Evolutionary conservation across 225 moss, liverwort and hornwort genomes (phyloP).

Genomic region (Pseudoscleropodium purum): DNA sequence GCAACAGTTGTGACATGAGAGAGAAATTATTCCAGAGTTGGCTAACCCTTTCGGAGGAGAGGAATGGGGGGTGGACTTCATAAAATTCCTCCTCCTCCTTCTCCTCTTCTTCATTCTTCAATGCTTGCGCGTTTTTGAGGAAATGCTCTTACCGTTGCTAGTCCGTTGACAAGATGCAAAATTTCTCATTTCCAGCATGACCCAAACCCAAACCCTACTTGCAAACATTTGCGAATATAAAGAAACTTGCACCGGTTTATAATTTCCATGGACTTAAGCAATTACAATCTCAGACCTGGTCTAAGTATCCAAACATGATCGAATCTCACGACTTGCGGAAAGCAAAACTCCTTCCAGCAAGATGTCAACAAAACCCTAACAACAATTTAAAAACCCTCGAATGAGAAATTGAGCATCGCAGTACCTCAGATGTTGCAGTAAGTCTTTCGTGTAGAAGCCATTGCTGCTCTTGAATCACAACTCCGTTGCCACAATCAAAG

Average conservation of each 20-base stretch:
- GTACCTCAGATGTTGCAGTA: background rate
- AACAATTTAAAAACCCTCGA: background rate
- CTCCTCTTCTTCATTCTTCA: conserved; percentile 1
- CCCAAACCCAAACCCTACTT: background rate
- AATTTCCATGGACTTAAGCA: background rate
- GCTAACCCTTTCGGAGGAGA: background rate
- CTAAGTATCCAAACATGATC: background rate
- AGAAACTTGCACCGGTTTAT: background rate
- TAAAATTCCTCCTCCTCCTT: background rate
- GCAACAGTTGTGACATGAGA: background rate
- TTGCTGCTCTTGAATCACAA: background rate
- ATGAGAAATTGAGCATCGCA: background rate
- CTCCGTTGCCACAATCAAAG: background rate
- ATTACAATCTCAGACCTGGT: background rate
- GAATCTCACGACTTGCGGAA: fast-evolving
- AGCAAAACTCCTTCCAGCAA: background rate
- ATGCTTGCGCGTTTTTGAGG: background rate
- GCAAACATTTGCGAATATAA: background rate
- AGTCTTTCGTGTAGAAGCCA: background rate
- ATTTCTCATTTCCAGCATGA: background rate
- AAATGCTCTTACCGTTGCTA: background rate
- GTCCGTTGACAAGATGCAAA: background rate
- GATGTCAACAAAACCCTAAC: background rate
- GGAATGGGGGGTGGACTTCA: background rate
- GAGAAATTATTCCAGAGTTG: background rate